Evolutionary conservation across 306 rosid genomes (phyloP).

Genomic region (Corylus avellana): DNA sequence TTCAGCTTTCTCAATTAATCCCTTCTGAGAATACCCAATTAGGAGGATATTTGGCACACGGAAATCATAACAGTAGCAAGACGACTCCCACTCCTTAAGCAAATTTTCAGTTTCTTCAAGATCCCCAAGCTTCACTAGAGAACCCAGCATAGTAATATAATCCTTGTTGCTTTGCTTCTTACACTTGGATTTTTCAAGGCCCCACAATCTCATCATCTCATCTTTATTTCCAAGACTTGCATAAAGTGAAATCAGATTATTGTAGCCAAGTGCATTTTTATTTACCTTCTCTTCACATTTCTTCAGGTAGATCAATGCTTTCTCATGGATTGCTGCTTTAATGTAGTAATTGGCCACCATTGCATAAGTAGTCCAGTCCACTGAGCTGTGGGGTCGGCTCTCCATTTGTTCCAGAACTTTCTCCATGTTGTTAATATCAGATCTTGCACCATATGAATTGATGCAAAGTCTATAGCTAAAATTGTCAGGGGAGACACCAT

Average conservation of each 20-base stretch:
- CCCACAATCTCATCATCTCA: constrained; percentile 64
- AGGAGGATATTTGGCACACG: constrained; percentile 60
- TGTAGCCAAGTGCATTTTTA: constrained; percentile 44
- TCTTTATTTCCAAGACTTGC: constrained; percentile 48
- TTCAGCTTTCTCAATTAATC: constrained; percentile 55
- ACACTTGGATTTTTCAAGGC: constrained; percentile 48
- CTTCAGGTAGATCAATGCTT: constrained; percentile 49
- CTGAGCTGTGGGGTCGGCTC: constrained; percentile 33
- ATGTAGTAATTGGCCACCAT: constrained; percentile 59
- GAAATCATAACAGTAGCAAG: constrained; percentile 56
- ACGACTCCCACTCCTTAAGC: constrained; percentile 64
- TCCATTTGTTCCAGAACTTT: constrained; percentile 63
- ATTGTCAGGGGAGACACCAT: constrained; percentile 54
- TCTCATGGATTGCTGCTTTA: constrained; percentile 50
- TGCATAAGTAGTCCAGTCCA: constrained; percentile 55
- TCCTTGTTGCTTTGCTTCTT: constrained; percentile 65
- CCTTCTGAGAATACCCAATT: constrained; percentile 44
- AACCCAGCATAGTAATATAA: constrained; percentile 63
- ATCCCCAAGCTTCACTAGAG: constrained; percentile 62
- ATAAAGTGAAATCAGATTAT: constrained; percentile 58
- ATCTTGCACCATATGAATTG: constrained; percentile 52
- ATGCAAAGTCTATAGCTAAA: constrained; percentile 66
- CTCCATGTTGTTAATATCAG: constrained; percentile 57
- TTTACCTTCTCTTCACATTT: constrained; percentile 60
- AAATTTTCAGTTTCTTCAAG: constrained; percentile 50